These are phyloP conservation scores for Basidiobolus meristosporus DNA, from an alignment of 371 early-diverging fungal species.

Conservation along the genomic window DNA sequence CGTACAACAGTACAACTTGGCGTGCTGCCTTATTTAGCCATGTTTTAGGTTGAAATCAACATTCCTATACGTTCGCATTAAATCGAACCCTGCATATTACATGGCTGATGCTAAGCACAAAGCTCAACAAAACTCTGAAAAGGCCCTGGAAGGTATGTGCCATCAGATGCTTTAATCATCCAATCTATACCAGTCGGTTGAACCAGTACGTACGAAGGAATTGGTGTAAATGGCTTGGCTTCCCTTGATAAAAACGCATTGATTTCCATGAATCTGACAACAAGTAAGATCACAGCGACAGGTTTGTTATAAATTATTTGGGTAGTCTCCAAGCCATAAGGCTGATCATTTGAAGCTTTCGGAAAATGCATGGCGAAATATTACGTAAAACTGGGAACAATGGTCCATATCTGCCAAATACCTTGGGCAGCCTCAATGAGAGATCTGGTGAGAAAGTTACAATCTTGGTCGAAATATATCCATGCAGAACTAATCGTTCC, in stretches of 20 bases:
- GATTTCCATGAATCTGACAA: constrained; percentile 3
- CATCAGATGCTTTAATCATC: background rate
- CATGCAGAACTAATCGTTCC: background rate
- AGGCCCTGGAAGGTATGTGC: constrained; percentile 19
- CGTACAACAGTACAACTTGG: background rate
- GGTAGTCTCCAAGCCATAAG: background rate
- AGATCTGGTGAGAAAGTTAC: constrained; percentile 13
- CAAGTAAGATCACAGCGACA: constrained; percentile 3
- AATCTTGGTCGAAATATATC: background rate
- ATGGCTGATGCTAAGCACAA: constrained; percentile 9
- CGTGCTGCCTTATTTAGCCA: background rate
- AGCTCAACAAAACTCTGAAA: constrained; percentile 10
- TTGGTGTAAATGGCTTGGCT: constrained; percentile 26
- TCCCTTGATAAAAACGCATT: constrained; percentile 7
- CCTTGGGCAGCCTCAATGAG: constrained; percentile 6
- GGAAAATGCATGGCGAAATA: constrained; percentile 28
- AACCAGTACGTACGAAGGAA: constrained; percentile 14
- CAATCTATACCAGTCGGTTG: no score
- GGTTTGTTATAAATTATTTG: constrained; percentile 6
- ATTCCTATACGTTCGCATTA: constrained; percentile 44
- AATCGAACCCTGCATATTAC: constrained; percentile 38
- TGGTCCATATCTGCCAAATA: constrained; percentile 11
- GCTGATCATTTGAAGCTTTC: constrained; percentile 8
- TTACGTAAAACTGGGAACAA: constrained; percentile 18
- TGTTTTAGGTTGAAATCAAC: constrained; percentile 45